phyloP scores from a whole-genome alignment of 768 basidiomycete genomes.

The Lactarius hatsudake region DNA sequence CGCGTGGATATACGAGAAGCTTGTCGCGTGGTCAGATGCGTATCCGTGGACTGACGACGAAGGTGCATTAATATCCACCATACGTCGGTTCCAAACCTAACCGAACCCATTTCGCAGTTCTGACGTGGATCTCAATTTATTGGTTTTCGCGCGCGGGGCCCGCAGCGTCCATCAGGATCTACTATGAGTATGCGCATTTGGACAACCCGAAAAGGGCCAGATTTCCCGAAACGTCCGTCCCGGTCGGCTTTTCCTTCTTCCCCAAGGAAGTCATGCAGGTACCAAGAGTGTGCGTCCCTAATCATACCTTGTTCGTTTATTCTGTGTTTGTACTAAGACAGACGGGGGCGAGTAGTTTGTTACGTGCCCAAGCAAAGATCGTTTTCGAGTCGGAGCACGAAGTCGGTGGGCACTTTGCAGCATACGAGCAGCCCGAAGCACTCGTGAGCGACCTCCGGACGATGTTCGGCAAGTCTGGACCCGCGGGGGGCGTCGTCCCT shows the following conservation, averaged over 20 bases:
- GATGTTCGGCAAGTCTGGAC: conserved; percentile 56
- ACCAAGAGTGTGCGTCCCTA: conserved; percentile 40
- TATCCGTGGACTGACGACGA: conserved; percentile 58
- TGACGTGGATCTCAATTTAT: conserved; percentile 60
- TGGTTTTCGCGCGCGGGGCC: no score
- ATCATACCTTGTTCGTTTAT: not conserved
- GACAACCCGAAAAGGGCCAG: not conserved
- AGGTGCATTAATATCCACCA: conserved; percentile 32
- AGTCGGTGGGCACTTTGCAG: no score
- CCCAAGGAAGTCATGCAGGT: conserved; percentile 42
- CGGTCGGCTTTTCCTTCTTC: conserved; percentile 50
- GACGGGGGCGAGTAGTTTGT: no score
- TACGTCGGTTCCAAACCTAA: not conserved
- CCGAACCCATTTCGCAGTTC: conserved; percentile 36
- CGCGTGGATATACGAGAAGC: conserved; percentile 37
- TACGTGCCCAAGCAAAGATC: no score
- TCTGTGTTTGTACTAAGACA: not conserved
- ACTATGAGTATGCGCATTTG: conserved; percentile 44
- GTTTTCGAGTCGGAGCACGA: no score
- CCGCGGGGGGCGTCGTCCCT: conserved; percentile 47
- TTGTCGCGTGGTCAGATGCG: conserved; percentile 36
- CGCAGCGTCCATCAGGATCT: conserved; percentile 53
- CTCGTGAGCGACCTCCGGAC: conserved; percentile 50
- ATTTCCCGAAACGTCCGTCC: conserved; percentile 33
- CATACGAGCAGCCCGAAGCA: conserved; percentile 42